Evolutionary conservation across 2,329 filamentous ascomycete species (phyloP).

Genomic region (Xylaria sp.): DNA sequence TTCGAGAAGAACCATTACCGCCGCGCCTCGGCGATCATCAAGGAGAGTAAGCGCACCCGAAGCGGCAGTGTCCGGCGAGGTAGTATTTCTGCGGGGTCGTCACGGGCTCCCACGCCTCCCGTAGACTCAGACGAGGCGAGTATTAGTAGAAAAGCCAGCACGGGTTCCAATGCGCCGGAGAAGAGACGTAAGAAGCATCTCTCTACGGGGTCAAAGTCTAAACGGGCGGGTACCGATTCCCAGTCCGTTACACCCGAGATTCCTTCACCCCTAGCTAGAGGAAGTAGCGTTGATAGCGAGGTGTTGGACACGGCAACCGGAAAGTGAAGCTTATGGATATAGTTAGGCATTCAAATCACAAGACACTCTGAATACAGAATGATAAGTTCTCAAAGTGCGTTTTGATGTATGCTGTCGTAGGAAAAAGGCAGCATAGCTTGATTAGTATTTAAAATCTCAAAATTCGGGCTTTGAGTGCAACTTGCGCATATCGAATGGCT

Average conservation of each 20-base stretch:
- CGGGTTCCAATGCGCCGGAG: constrained; percentile 60
- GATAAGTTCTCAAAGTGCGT: neutral
- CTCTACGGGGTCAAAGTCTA: constrained; percentile 55
- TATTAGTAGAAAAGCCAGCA: constrained; percentile 59
- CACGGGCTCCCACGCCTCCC: constrained; percentile 61
- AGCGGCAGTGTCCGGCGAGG: constrained; percentile 64
- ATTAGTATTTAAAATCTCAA: neutral
- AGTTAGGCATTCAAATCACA: neutral
- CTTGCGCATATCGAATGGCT: no score
- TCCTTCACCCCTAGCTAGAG: constrained; percentile 63
- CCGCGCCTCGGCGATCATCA: constrained; percentile 57
- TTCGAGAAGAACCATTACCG: constrained; percentile 55
- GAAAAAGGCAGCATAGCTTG: neutral
- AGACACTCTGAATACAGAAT: neutral
- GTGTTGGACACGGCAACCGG: constrained; percentile 15
- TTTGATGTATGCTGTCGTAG: neutral
- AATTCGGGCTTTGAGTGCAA: no score
- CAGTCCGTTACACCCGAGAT: constrained; percentile 66
- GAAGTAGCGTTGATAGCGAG: constrained; percentile 54
- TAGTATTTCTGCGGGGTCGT: constrained; percentile 61
- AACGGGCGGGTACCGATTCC: constrained; percentile 59
- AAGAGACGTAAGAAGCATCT: constrained; percentile 64
- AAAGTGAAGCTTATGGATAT: constrained; percentile 6
- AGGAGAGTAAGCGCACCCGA: constrained; percentile 61
- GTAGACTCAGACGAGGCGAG: constrained; percentile 56